These are phyloP conservation scores for Phyllosticta citribraziliensis DNA, from an alignment of 2,329 filamentous ascomycete genomes.

Conservation along the genomic window DNA sequence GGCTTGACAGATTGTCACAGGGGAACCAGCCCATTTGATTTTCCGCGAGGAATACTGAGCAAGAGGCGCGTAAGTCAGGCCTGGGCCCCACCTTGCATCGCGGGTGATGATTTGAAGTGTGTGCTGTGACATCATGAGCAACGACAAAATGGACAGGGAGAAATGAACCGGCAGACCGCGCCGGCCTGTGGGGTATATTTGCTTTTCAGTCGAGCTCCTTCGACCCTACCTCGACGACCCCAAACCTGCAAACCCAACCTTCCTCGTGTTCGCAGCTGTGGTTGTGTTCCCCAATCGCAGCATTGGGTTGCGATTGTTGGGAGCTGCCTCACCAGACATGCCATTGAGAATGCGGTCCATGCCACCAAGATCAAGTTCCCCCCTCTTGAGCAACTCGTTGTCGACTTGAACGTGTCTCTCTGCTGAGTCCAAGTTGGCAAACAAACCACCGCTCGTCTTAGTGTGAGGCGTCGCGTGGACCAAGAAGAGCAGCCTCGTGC, in stretches of 20 bases:
- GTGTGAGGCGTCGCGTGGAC: constrained; percentile 22
- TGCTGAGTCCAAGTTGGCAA: constrained; percentile 20
- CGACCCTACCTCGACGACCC: neutral
- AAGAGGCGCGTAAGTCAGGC: constrained; percentile 41
- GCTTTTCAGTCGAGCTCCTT: neutral
- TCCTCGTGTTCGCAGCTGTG: neutral
- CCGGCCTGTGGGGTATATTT: neutral
- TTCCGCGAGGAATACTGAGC: constrained; percentile 46
- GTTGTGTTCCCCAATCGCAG: neutral
- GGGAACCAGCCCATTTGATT: constrained; percentile 23
- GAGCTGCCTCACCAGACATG: constrained; percentile 15
- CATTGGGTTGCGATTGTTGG: neutral
- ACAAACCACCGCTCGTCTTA: constrained; percentile 21
- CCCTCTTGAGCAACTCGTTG: constrained; percentile 33
- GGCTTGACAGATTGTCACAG: neutral
- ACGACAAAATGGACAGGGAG: neutral
- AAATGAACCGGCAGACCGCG: neutral
- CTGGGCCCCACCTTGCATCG: constrained; percentile 43
- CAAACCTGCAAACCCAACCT: constrained; percentile 11
- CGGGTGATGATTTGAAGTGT: constrained; percentile 19
- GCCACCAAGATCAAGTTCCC: constrained; percentile 38
- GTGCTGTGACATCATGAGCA: neutral
- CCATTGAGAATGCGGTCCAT: constrained; percentile 36
- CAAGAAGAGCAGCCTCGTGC: constrained; percentile 36
- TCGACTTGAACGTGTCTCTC: constrained; percentile 25